phyloP scores from a whole-genome alignment of 2,329 filamentous ascomycete genomes.

The Beauveria medogensis region DNA sequence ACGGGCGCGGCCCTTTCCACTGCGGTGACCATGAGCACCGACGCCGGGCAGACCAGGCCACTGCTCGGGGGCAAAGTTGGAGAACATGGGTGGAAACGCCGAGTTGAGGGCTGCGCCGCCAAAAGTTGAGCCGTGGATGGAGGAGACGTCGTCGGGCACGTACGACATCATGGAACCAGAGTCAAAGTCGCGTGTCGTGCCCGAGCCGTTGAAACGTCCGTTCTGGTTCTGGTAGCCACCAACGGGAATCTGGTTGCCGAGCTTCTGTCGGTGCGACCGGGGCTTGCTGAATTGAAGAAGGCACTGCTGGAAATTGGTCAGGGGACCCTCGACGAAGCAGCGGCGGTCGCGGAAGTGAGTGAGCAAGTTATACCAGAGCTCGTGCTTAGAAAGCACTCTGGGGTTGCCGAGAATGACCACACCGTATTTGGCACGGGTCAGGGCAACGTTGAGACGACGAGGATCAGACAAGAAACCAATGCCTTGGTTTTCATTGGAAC shows the following conservation, averaged over 20 bases:
- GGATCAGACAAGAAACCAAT: slow-evolving; percentile 98
- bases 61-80: slow-evolving; percentile 75
- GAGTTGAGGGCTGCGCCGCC: slow-evolving; percentile 66
- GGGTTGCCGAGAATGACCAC: slow-evolving; percentile 95
- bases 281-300: slow-evolving; percentile 91
- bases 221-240: slow-evolving; percentile 26
- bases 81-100: slow-evolving; percentile 92
- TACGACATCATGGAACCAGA: slow-evolving; percentile 87
- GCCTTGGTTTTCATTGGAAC: slow-evolving; percentile 97
- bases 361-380: slow-evolving; percentile 91
- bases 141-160: slow-evolving; percentile 94
- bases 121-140: slow-evolving; percentile 84
- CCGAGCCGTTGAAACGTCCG: slow-evolving; percentile 32
- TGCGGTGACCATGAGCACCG: slow-evolving; percentile 46
- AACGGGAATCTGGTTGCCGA: slow-evolving; percentile 55
- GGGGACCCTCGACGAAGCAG: slow-evolving; percentile 88
- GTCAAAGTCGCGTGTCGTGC: slow-evolving; percentile 52
- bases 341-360: slow-evolving; percentile 96
- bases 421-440: slow-evolving; percentile 95
- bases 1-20: slow-evolving; percentile 57
- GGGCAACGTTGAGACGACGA: slow-evolving; percentile 89
- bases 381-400: slow-evolving; percentile 95
- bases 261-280: slow-evolving; percentile 90
- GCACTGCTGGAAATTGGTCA: slow-evolving; percentile 93
- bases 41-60: slow-evolving; percentile 80